A percentile compares a stretch with the other conserved stretches of the same genome.
Evolutionary conservation across 192 early-diverging fungal species (phyloP).

Genomic region (Podila horticola): DNA sequence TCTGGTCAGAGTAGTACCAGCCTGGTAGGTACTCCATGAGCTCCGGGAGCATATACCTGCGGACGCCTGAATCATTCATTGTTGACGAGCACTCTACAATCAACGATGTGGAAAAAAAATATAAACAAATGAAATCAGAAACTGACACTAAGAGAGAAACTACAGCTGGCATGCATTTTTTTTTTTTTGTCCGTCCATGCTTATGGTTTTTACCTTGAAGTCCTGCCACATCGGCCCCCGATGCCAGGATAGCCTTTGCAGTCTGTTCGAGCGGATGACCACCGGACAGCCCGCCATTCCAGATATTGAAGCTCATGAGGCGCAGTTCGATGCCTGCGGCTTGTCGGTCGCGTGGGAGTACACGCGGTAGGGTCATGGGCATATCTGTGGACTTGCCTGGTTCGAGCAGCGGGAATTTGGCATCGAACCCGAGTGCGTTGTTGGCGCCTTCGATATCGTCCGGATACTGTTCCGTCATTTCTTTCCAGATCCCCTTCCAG

Average conservation of each 20-base stretch:
- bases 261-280: slow-evolving; percentile 30
- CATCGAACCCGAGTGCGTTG: slow-evolving; percentile 38
- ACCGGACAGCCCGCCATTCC: slow-evolving; percentile 41
- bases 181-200: background rate
- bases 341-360: slow-evolving; percentile 37
- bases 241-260: slow-evolving; percentile 46
- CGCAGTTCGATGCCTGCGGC: slow-evolving; percentile 41
- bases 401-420: slow-evolving; percentile 19
- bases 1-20: slow-evolving; percentile 51
- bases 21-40: slow-evolving; percentile 38
- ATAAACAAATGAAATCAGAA: too few species aligned
- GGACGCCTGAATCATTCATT: slow-evolving; percentile 1
- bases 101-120: background rate
- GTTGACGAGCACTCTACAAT: slow-evolving; percentile 30
- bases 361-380: slow-evolving; percentile 23
- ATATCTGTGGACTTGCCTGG: background rate
- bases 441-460: slow-evolving; percentile 38
- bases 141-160: background rate
- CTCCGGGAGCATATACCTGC: slow-evolving; percentile 47
- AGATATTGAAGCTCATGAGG: slow-evolving; percentile 57
- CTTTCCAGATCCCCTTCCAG: slow-evolving; percentile 34
- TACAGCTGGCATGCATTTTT: background rate
- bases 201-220: slow-evolving; percentile 35
- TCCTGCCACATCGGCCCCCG: slow-evolving; percentile 53
- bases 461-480: slow-evolving; percentile 4